Evolutionary conservation across 768 basidiomycete species (phyloP).

Genomic region (Mycena albidolilacea): DNA sequence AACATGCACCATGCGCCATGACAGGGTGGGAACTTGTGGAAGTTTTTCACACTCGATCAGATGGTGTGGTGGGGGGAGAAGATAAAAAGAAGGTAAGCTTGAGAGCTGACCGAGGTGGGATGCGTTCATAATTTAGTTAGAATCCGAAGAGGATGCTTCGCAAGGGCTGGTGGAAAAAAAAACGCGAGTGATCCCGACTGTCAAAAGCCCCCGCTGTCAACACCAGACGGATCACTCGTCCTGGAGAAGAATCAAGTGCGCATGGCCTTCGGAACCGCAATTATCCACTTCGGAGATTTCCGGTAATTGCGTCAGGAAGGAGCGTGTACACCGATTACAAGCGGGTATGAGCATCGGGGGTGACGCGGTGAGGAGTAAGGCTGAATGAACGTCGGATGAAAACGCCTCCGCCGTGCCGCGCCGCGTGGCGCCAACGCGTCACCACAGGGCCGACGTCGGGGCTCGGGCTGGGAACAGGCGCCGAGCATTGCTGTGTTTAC

Average conservation of each 20-base stretch:
- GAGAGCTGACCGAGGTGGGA: too few relatives aligned
- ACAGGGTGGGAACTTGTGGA: neutral
- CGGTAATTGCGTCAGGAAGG: neutral
- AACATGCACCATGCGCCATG: too few relatives aligned
- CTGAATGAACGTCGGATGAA: constrained; percentile 4
- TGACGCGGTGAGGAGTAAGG: constrained; percentile 26
- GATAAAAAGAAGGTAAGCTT: too few relatives aligned
- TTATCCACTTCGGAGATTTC: neutral
- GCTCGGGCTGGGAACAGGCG: neutral
- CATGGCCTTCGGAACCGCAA: constrained; percentile 2
- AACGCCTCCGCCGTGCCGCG: neutral
- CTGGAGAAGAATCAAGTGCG: neutral
- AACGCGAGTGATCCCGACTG: neutral
- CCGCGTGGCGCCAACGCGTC: neutral
- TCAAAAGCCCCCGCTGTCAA: neutral
- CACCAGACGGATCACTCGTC: neutral
- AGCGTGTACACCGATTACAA: neutral
- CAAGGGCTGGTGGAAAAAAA: neutral
- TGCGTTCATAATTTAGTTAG: too few relatives aligned
- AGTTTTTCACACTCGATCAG: neutral
- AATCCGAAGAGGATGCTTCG: too few relatives aligned
- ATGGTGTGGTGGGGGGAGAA: too few relatives aligned
- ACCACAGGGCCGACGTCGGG: neutral
- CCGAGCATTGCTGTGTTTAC: neutral
- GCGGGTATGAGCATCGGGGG: neutral